Evolutionary conservation across 768 basidiomycete genomes (phyloP).

Genomic region (Gloeophyllum trabeum): DNA sequence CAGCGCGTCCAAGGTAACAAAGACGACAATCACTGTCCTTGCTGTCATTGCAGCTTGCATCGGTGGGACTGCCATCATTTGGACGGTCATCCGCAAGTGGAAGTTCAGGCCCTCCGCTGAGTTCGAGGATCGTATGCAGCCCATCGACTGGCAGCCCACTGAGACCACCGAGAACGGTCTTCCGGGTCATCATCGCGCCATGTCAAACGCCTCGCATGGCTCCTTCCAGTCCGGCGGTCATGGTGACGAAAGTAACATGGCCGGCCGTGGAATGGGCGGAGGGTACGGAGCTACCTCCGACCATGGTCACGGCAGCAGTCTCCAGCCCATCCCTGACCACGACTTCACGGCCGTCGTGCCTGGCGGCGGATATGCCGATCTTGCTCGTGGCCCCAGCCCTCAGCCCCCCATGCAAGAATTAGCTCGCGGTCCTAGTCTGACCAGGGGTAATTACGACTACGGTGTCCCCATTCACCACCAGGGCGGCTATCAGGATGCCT

Average conservation of each 20-base stretch:
- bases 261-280: slow-evolving; percentile 20
- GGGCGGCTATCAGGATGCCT: slow-evolving; percentile 17
- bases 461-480: slow-evolving; percentile 56
- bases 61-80: slow-evolving; percentile 60
- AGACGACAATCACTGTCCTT: slow-evolving; percentile 43
- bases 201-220: slow-evolving; percentile 51
- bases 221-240: slow-evolving; percentile 52
- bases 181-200: slow-evolving; percentile 38
- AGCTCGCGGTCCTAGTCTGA: slow-evolving; percentile 34
- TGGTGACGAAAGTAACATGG: slow-evolving; percentile 19
- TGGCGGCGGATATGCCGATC: slow-evolving; percentile 74
- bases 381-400: slow-evolving; percentile 65
- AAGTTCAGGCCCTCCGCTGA: slow-evolving; percentile 72
- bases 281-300: slow-evolving; percentile 19
- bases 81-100: slow-evolving; percentile 91
- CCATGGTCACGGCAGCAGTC: slow-evolving; percentile 16
- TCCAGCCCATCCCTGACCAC: slow-evolving; percentile 51
- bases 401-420: slow-evolving; percentile 55
- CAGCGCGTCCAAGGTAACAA: slow-evolving; percentile 26
- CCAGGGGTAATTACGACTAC: slow-evolving; percentile 38
- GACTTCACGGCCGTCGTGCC: slow-evolving; percentile 70
- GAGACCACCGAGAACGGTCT: slow-evolving; percentile 31
- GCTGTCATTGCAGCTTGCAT: slow-evolving; percentile 60
- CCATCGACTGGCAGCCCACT: slow-evolving; percentile 82
- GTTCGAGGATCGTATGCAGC: slow-evolving; percentile 78